phyloP scores from a whole-genome alignment of 495 filamentous ascomycete genomes.

The Lasiosphaeria ovina region DNA sequence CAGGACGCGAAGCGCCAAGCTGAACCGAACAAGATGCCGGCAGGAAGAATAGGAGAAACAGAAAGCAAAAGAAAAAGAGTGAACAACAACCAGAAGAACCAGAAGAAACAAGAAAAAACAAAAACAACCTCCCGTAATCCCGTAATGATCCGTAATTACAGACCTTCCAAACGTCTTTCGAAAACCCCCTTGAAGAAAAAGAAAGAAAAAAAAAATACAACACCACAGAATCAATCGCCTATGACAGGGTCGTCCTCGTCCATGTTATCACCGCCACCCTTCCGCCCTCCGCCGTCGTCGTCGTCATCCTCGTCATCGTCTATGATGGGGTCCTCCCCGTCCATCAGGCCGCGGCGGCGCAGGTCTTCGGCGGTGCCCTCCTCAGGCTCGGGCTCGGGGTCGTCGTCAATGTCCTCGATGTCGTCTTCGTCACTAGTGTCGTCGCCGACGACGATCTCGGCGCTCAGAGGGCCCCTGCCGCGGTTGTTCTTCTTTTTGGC shows the following conservation, averaged over 20 bases:
- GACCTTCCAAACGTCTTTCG: no score
- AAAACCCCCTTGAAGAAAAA: background rate
- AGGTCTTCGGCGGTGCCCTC: constrained; percentile 60
- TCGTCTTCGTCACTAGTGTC: constrained; percentile 51
- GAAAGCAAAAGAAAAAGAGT: no score
- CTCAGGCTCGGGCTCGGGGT: constrained; percentile 48
- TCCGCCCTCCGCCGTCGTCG: constrained; percentile 34
- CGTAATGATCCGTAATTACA: no score
- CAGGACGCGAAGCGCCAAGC: no score
- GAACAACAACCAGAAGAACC: no score
- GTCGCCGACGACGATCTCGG: constrained; percentile 45
- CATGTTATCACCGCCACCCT: constrained; percentile 30
- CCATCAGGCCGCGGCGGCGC: constrained; percentile 57
- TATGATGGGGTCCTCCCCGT: constrained; percentile 38
- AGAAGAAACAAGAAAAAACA: no score
- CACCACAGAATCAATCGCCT: constrained; percentile 54
- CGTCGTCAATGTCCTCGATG: constrained; percentile 50
- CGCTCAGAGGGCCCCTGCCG: constrained; percentile 32
- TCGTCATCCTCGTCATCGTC: constrained; percentile 47
- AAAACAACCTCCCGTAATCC: no score
- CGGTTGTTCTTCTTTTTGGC: constrained; percentile 29
- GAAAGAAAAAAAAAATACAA: constrained; percentile 1
- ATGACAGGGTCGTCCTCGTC: constrained; percentile 67
- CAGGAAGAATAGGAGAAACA: no score
- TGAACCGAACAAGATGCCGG: no score